phyloP scores from a whole-genome alignment of 305 asterid genomes.

The Fraxinus latifolia region DNA sequence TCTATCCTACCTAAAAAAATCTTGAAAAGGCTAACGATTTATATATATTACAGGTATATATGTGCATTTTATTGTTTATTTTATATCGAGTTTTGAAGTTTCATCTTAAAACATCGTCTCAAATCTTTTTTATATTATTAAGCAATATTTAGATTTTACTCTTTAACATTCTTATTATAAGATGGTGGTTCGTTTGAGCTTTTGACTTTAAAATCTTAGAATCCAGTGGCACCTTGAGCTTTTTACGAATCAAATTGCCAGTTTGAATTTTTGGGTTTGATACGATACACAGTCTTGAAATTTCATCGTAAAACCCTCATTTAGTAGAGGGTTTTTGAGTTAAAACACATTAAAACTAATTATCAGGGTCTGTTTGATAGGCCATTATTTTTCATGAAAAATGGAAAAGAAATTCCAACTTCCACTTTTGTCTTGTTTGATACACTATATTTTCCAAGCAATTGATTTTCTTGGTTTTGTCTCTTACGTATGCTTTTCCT shows the following conservation, averaged over 20 bases:
- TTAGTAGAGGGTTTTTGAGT: not conserved
- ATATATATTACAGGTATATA: not conserved
- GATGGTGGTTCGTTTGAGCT: not conserved
- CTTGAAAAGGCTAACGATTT: not conserved
- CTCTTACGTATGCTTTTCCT: too few species aligned
- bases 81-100: not conserved
- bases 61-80: not conserved
- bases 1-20: not conserved
- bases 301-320: not conserved
- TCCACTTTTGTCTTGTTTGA: too few species aligned
- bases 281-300: not conserved
- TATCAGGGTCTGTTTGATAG: too few species aligned
- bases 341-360: too few species aligned
- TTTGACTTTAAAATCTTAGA: not conserved
- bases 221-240: not conserved
- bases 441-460: too few species aligned
- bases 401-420: too few species aligned
- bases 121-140: not conserved
- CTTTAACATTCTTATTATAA: not conserved
- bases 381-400: too few species aligned
- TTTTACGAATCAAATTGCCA: not conserved
- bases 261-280: not conserved
- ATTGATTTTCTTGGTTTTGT: too few species aligned
- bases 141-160: not conserved
- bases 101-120: not conserved